Conservation (phyloP, 2,329 filamentous ascomycete species). For the Nigrograna mackinnonii region DNA sequence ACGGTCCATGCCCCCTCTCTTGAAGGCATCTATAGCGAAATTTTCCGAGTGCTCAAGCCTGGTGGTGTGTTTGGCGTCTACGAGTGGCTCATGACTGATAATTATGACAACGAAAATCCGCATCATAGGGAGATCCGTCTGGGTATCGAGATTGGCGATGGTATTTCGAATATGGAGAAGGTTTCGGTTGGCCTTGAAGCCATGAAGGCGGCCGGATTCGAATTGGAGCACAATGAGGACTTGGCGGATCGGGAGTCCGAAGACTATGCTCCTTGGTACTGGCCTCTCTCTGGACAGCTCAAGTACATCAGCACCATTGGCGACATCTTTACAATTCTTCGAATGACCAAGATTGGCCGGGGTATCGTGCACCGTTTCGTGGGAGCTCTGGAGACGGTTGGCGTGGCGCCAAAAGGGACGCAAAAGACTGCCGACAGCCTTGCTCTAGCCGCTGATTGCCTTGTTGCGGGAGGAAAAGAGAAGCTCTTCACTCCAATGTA, state of each 20-base stretch:
- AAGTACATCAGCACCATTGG: slow-evolving; percentile 78
- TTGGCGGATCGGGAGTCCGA: slow-evolving; percentile 74
- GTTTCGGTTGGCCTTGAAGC: slow-evolving; percentile 79
- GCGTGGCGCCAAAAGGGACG: slow-evolving; percentile 78
- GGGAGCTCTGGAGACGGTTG: slow-evolving; percentile 73
- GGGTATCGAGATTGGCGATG: slow-evolving; percentile 93
- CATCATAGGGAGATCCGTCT: slow-evolving; percentile 88
- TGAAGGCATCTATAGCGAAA: slow-evolving; percentile 91
- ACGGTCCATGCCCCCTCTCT: slow-evolving; percentile 92
- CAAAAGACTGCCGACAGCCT: slow-evolving; percentile 95
- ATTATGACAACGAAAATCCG: slow-evolving; percentile 87
- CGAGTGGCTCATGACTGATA: slow-evolving; percentile 98
- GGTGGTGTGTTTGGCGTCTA: slow-evolving; percentile 96
- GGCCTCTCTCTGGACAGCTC: slow-evolving; percentile 83
- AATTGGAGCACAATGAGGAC: slow-evolving; percentile 83
- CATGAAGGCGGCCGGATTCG: slow-evolving; percentile 86
- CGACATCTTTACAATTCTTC: slow-evolving; percentile 80
- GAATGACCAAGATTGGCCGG: slow-evolving; percentile 87
- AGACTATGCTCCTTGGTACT: slow-evolving; percentile 88
- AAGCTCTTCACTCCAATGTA: slow-evolving; percentile 99
- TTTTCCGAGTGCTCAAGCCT: slow-evolving; percentile 93
- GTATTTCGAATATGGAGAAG: slow-evolving; percentile 96
- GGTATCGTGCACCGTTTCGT: slow-evolving; percentile 75
- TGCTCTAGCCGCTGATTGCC: slow-evolving; percentile 77
- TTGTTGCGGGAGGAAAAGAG: slow-evolving; percentile 83